Evolutionary conservation across 192 early-diverging fungal species (phyloP).

Genomic region (Obelidium mucronatum): DNA sequence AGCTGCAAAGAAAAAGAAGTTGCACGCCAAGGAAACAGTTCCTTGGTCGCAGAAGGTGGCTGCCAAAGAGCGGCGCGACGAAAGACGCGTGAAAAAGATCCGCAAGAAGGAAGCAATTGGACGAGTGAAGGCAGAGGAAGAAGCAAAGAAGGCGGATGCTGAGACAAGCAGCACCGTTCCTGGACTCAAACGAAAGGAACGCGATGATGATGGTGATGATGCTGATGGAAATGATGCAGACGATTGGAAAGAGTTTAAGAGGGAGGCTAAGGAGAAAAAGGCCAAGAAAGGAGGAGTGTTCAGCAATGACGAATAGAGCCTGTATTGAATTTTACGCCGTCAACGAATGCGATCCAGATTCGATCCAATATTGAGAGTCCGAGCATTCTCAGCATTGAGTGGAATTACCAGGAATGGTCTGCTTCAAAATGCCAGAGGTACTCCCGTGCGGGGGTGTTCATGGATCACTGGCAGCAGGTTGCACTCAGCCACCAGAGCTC

Average conservation of each 20-base stretch:
- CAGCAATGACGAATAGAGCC: background rate
- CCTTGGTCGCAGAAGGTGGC: conserved; percentile 80
- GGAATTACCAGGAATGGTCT: no score
- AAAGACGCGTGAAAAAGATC: conserved; percentile 69
- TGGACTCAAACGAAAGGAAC: conserved; percentile 14
- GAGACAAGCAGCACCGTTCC: background rate
- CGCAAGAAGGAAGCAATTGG: conserved; percentile 53
- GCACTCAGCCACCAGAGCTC: no score
- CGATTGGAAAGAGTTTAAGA: conserved; percentile 69
- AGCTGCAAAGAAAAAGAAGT: conserved; percentile 49
- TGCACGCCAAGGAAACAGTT: conserved; percentile 33
- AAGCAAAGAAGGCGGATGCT: background rate
- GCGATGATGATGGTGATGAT: conserved; percentile 33
- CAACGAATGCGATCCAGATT: no score
- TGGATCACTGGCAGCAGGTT: no score
- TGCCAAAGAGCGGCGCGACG: conserved; percentile 67
- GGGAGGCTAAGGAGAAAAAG: conserved; percentile 69
- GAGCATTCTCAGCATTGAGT: no score
- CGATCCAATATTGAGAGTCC: no score
- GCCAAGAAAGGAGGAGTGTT: conserved; percentile 51
- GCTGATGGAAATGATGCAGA: conserved; percentile 46
- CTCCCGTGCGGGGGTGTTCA: no score
- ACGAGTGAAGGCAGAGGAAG: conserved; percentile 47
- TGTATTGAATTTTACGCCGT: no score
- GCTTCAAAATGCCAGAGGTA: no score